These are phyloP conservation scores for Panaeolus cyanescens DNA, from an alignment of 768 basidiomycete genomes.

Conservation along the genomic window DNA sequence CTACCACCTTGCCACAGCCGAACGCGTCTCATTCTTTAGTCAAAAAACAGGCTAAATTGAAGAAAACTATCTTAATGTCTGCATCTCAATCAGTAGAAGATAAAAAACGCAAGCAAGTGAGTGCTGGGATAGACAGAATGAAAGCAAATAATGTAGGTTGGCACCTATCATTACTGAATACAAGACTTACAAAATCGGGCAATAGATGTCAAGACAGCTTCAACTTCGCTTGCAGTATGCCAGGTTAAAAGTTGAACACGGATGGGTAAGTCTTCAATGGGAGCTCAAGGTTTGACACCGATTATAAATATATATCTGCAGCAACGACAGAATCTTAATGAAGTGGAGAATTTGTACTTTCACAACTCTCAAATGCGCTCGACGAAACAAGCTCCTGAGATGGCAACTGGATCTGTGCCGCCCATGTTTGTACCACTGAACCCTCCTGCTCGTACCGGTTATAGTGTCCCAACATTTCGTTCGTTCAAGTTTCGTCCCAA, in stretches of 20 bases:
- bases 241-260: constrained; percentile 76
- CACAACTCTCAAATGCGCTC: constrained; percentile 62
- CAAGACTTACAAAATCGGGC: background rate
- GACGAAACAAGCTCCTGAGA: constrained; percentile 24
- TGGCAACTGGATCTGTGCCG: background rate
- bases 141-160: constrained; percentile 58
- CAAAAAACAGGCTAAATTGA: background rate
- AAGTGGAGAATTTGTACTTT: constrained; percentile 84
- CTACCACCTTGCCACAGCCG: background rate
- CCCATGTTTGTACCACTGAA: background rate
- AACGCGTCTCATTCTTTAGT: background rate
- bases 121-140: constrained; percentile 43
- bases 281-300: constrained; percentile 2
- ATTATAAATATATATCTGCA: constrained; percentile 24
- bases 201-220: constrained; percentile 69
- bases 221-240: constrained; percentile 79
- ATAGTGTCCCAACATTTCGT: background rate
- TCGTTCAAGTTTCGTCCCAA: constrained; percentile 5
- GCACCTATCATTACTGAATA: background rate
- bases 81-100: constrained; percentile 19
- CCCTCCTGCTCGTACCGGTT: background rate
- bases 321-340: constrained; percentile 79
- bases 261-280: constrained; percentile 58
- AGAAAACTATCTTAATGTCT: background rate
- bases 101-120: constrained; percentile 48